phyloP scores from a whole-genome alignment of 345 rosid genomes.

The Citrus hindsii region DNA sequence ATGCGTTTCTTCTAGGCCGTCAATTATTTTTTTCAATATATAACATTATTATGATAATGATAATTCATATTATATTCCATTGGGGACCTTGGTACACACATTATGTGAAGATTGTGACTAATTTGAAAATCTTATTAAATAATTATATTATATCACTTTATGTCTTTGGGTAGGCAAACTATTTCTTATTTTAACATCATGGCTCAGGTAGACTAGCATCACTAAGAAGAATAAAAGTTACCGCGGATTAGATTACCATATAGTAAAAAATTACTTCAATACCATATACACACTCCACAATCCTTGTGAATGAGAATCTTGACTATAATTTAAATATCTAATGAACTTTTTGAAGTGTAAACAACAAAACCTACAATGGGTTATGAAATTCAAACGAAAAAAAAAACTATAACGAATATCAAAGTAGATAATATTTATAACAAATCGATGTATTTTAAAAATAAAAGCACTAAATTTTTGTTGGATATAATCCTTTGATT shows the following conservation, averaged over 20 bases:
- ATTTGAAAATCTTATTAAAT: neutral
- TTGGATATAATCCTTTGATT: too few relatives aligned
- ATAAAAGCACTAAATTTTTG: too few relatives aligned
- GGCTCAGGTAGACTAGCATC: neutral
- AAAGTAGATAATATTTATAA: too few relatives aligned
- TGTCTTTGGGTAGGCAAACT: neutral
- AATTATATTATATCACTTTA: neutral
- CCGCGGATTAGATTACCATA: neutral
- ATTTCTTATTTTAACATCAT: neutral
- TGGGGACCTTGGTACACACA: neutral
- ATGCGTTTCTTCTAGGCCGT: neutral
- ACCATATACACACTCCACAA: neutral
- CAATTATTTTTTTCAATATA: neutral
- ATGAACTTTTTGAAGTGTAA: too few relatives aligned
- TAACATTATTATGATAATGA: neutral
- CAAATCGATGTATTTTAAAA: too few relatives aligned
- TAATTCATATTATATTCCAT: neutral
- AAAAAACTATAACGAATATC: too few relatives aligned
- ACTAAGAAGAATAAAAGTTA: neutral
- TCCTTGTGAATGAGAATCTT: neutral
- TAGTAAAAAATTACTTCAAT: neutral
- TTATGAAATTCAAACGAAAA: fast-evolving
- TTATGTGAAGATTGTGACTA: neutral
- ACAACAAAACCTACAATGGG: too few relatives aligned
- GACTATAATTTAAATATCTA: too few relatives aligned